A percentile compares a stretch with the other conserved stretches of the same genome.
phyloP scores from a whole-genome alignment of 345 rosid genomes.

The Zanthoxylum bungeanum region DNA sequence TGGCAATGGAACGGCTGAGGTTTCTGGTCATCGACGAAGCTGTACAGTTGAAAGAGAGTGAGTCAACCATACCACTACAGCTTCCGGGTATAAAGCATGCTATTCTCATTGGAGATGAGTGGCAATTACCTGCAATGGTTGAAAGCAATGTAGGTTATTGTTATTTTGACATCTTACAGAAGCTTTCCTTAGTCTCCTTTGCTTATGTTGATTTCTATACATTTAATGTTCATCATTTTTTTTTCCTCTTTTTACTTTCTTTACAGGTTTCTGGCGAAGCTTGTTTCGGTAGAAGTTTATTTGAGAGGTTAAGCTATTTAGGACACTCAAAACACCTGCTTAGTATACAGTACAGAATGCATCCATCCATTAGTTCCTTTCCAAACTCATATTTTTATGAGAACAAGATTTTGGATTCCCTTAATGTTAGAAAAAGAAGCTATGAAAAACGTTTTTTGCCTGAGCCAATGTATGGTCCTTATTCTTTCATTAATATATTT shows the following conservation, averaged over 20 bases:
- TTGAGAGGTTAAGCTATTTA: constrained; percentile 49
- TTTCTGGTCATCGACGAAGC: constrained; percentile 61
- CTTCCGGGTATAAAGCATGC: constrained; percentile 37
- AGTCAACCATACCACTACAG: constrained; percentile 49
- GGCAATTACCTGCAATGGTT: constrained; percentile 50
- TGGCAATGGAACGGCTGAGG: constrained; percentile 26
- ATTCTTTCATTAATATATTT: constrained; percentile 27
- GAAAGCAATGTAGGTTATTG: constrained; percentile 35
- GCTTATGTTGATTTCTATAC: neutral
- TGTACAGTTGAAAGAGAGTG: constrained; percentile 56
- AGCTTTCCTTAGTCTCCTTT: neutral
- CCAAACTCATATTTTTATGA: constrained; percentile 53
- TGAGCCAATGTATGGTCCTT: constrained; percentile 26
- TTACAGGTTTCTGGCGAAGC: constrained; percentile 35
- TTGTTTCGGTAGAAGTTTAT: constrained; percentile 63
- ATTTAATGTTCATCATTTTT: neutral
- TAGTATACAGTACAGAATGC: constrained; percentile 72
- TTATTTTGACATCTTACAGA: neutral
- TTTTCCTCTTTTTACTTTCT: neutral
- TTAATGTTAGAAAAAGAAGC: neutral
- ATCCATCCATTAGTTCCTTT: constrained; percentile 63
- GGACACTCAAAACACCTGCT: constrained; percentile 49
- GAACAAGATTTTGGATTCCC: constrained; percentile 6
- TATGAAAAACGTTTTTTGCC: neutral
- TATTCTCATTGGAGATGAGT: constrained; percentile 50